These are phyloP conservation scores for Aspergillus heteromorphus DNA, from an alignment of 495 filamentous ascomycete species.

Conservation along the genomic window DNA sequence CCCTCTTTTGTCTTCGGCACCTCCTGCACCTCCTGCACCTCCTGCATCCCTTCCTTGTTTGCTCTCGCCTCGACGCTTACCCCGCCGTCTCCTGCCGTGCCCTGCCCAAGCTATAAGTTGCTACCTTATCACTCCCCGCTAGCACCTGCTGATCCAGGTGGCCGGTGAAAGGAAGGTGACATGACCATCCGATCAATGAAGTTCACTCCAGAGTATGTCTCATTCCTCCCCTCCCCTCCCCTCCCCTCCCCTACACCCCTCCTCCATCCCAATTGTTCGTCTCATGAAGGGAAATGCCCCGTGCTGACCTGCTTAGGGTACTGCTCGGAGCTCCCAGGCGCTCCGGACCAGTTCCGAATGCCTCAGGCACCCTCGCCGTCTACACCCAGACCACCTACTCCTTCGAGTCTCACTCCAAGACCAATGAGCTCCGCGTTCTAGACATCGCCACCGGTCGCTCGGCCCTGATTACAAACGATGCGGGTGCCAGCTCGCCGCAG, in stretches of 20 bases:
- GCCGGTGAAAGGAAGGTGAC: conserved; percentile 17
- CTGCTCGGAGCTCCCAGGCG: conserved; percentile 81
- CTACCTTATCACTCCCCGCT: conserved; percentile 13
- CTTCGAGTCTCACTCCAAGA: conserved; percentile 74
- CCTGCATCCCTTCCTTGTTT: neutral
- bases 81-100: neutral
- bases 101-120: neutral
- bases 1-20: conserved; percentile 10
- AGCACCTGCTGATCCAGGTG: neutral
- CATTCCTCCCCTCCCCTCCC: neutral
- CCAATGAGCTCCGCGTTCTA: conserved; percentile 66
- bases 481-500: conserved; percentile 60
- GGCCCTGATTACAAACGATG: conserved; percentile 57
- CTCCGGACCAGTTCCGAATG: conserved; percentile 69
- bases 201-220: conserved; percentile 63
- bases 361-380: conserved; percentile 60
- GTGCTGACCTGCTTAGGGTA: conserved; percentile 41
- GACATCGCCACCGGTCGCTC: conserved; percentile 66
- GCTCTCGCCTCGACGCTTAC: neutral
- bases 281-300: neutral
- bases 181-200: conserved; percentile 66
- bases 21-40: conserved; percentile 6
- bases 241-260: neutral
- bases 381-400: conserved; percentile 77
- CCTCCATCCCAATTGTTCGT: neutral